Base-by-base conservation (phyloP, 192 early-diverging fungal species). In the Lobosporangium transversale region DNA sequence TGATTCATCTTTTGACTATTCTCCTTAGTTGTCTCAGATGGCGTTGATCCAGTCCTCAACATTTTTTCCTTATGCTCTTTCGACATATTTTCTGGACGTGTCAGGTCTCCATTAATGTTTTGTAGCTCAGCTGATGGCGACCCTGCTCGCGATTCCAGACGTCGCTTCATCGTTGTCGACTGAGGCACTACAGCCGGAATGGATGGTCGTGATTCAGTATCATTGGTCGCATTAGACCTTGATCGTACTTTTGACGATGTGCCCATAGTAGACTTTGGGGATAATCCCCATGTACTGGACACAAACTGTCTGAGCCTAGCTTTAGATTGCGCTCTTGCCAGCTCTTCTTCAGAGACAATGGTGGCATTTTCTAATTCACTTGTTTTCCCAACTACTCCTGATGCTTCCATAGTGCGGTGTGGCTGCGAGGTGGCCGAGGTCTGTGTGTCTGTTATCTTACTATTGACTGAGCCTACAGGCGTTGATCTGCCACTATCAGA, bases 231-330 rank as follows among this genome's bases (percentile, higher is more conserved):
- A 42, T 44, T 44, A 26, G 15, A 2, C 17, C 31, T 12, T 36
- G 47, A 27, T n/a, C n/a, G n/a, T n/a, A n/a, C n/a, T 24, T 61
- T 50, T 61, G 32, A n/a, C 36, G 58, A 4, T 31, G 47, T 6
- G 0, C 17, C 47, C 47, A 49, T 27, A 12, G 20, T 37, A 3
- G 53, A 32, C 12, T 20, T 56, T 36, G 9, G 18, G 1, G 18
- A n/a, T n/a, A n/a, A n/a, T n/a, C n/a, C n/a, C n/a, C n/a, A n/a
- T n/a, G n/a, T n/a, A n/a, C n/a, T n/a, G n/a, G n/a, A n/a, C n/a
- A n/a, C n/a, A n/a, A n/a, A n/a, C n/a, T n/a, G n/a, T n/a, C n/a
- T n/a, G n/a, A n/a, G n/a, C n/a, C n/a, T n/a, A n/a, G n/a, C n/a
- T n/a, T n/a, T n/a, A n/a, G n/a, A n/a, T 20, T 44, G 56, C 23